phyloP scores from a whole-genome alignment of 1,139 yeast species.

The Diutina ranongensis region DNA sequence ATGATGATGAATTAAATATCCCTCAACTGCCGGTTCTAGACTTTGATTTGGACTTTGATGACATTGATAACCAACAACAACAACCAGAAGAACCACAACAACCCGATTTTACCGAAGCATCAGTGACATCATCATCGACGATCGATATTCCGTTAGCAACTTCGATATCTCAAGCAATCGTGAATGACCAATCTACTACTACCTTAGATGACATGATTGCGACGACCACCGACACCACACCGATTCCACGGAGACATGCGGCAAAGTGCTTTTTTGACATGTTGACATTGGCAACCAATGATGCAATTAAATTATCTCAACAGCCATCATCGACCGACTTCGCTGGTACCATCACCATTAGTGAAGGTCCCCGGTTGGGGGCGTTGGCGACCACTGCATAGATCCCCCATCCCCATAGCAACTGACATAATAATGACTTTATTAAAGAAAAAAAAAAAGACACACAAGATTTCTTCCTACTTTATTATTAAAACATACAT shows the following conservation, averaged over 20 bases:
- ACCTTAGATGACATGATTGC: neutral
- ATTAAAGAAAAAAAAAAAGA: no score
- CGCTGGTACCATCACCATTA: neutral
- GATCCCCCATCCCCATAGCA: no score
- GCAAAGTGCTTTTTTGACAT: constrained; percentile 73
- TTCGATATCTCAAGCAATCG: neutral
- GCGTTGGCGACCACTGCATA: neutral
- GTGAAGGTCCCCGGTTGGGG: neutral
- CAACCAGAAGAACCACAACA: neutral
- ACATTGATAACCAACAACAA: neutral
- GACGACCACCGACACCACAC: neutral
- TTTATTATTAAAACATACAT: no score
- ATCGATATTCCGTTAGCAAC: no score
- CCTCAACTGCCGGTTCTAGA: neutral
- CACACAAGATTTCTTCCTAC: no score
- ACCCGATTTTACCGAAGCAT: neutral
- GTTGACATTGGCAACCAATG: constrained; percentile 71
- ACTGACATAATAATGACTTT: no score
- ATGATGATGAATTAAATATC: neutral
- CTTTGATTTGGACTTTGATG: neutral
- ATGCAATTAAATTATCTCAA: constrained; percentile 57
- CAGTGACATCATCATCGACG: neutral
- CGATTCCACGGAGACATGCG: constrained; percentile 36
- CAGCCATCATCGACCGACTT: neutral
- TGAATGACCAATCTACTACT: neutral